A percentile compares a stretch with the other conserved stretches of the same genome.
Evolutionary conservation across 305 asterid genomes (phyloP).

Genomic region (Fraxinus angustifolia): DNA sequence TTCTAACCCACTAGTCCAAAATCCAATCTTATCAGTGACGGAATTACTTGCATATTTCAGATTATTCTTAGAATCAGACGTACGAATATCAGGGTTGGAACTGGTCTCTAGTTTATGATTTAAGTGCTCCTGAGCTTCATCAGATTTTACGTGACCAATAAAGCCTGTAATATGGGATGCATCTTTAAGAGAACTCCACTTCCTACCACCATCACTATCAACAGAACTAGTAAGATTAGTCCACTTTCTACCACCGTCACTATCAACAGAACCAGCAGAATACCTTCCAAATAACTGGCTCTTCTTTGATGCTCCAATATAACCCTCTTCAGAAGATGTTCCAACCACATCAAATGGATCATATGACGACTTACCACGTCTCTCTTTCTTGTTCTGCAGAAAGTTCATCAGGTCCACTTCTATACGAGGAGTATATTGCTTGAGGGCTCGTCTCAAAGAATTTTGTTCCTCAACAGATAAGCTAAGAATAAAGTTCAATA

Average conservation of each 20-base stretch:
- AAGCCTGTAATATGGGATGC: slow-evolving; percentile 32
- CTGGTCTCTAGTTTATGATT: slow-evolving; percentile 45
- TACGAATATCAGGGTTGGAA: slow-evolving; percentile 46
- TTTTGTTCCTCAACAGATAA: slow-evolving; percentile 95
- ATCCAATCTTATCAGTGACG: slow-evolving; percentile 44
- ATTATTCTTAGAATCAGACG: slow-evolving; percentile 43
- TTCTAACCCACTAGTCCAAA: slow-evolving; percentile 31
- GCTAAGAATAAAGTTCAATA: slow-evolving; percentile 80
- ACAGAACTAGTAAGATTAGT: slow-evolving; percentile 75
- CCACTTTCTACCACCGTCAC: slow-evolving; percentile 93
- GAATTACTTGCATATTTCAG: slow-evolving; percentile 44
- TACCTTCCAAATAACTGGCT: slow-evolving; percentile 74
- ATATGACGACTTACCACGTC: slow-evolving; percentile 79
- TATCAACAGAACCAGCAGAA: slow-evolving; percentile 83
- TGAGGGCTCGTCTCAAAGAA: slow-evolving; percentile 88
- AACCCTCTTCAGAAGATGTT: slow-evolving; percentile 91
- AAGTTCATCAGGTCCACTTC: slow-evolving; percentile 95
- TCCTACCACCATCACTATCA: slow-evolving; percentile 89
- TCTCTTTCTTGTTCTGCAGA: slow-evolving; percentile 91
- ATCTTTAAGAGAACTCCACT: slow-evolving; percentile 68
- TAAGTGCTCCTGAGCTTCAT: slow-evolving; percentile 53
- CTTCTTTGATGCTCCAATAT: slow-evolving; percentile 62
- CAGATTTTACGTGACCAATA: slow-evolving; percentile 47
- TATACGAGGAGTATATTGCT: slow-evolving; percentile 96
- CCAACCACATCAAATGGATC: slow-evolving; percentile 87